phyloP scores from a whole-genome alignment of 176 grass and related monocot species.

The Rhynchospora tenuis region DNA sequence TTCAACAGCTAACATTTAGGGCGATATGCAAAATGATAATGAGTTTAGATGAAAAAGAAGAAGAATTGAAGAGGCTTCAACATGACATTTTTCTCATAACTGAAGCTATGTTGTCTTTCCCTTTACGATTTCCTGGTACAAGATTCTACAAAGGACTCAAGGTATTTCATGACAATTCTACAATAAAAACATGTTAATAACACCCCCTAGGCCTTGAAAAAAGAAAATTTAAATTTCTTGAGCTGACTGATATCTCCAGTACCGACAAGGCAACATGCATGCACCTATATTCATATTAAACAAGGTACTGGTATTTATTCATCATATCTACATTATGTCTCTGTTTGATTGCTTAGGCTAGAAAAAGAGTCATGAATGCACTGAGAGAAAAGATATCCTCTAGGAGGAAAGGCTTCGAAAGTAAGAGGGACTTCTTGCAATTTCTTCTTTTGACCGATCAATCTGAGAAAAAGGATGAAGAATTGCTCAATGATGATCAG shows the following conservation, averaged over 20 bases:
- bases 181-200: neutral
- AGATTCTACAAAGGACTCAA: constrained; percentile 58
- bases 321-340: neutral
- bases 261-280: neutral
- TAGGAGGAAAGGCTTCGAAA: constrained; percentile 18
- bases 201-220: neutral
- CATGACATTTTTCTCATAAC: constrained; percentile 58
- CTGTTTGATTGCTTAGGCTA: constrained; percentile 31
- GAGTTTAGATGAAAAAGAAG: constrained; percentile 26
- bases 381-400: constrained; percentile 41
- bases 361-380: constrained; percentile 53
- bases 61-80: constrained; percentile 31
- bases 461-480: constrained; percentile 8
- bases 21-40: constrained; percentile 88
- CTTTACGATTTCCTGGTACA: constrained; percentile 54
- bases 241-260: neutral
- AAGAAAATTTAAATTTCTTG: neutral
- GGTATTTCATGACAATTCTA: constrained; percentile 24
- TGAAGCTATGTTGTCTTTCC: constrained; percentile 73
- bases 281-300: neutral
- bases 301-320: neutral
- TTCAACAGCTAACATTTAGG: constrained; percentile 41
- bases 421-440: constrained; percentile 58
- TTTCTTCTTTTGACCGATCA: constrained; percentile 33
- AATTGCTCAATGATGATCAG: constrained; percentile 52